phyloP scores from a whole-genome alignment of 2,329 filamentous ascomycete genomes.

The Xylariomycetidae sp. region DNA sequence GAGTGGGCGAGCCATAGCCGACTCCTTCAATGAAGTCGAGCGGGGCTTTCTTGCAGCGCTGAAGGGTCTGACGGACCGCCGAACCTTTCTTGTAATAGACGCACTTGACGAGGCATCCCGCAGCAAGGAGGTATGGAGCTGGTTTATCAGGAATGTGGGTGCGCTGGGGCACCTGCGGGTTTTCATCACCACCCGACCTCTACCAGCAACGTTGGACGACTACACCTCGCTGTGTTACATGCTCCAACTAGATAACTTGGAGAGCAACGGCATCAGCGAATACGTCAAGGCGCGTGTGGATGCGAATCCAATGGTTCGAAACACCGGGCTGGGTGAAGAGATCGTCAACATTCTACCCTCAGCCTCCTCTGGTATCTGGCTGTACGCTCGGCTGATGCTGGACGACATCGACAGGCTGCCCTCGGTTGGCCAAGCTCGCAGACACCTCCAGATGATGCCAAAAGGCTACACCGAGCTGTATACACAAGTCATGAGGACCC shows the following conservation, averaged over 20 bases:
- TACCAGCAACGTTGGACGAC: neutral
- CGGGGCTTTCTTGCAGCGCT: slow-evolving; percentile 4
- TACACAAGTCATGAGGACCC: slow-evolving; percentile 9
- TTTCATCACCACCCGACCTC: neutral
- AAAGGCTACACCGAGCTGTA: slow-evolving; percentile 11
- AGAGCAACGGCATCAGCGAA: no score
- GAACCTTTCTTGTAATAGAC: neutral
- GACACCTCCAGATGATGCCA: slow-evolving; percentile 7
- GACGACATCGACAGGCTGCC: slow-evolving; percentile 11
- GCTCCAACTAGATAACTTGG: no score
- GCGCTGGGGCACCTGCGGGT: neutral
- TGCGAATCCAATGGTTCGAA: neutral
- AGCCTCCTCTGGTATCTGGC: slow-evolving; percentile 9
- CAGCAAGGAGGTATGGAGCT: neutral
- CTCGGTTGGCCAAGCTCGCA: slow-evolving; percentile 6
- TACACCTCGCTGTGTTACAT: no score
- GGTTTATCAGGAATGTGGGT: neutral
- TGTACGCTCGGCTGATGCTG: slow-evolving; percentile 12
- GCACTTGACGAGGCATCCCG: neutral
- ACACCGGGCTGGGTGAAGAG: neutral
- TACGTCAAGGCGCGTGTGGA: neutral
- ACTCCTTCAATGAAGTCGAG: slow-evolving; percentile 6
- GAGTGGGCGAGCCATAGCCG: slow-evolving; percentile 9
- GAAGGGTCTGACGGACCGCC: neutral
- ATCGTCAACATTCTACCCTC: slow-evolving; percentile 2